Evolutionary conservation across 192 early-diverging fungal species (phyloP).

Genomic region (Coemansia sp.): DNA sequence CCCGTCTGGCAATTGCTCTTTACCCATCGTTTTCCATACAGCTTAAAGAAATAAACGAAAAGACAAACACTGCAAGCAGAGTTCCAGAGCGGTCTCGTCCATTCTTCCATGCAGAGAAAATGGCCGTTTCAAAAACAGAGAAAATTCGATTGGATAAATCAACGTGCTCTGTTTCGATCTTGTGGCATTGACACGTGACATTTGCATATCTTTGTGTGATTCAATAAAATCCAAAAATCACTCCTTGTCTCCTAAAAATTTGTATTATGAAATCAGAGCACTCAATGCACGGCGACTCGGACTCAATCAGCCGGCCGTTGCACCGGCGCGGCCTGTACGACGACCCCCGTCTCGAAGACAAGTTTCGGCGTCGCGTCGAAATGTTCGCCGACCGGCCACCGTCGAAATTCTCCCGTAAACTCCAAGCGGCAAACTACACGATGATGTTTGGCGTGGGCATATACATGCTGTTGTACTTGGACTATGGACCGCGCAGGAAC

Average conservation of each 20-base stretch:
- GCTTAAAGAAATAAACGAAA: not conserved
- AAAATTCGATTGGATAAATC: too few species aligned
- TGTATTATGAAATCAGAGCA: not conserved
- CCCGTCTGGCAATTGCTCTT: not conserved
- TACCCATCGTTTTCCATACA: not conserved
- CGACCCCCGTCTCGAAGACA: conserved; percentile 35
- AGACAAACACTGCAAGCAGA: not conserved
- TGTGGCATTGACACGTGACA: not conserved
- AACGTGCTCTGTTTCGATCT: not conserved
- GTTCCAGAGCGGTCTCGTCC: too few species aligned
- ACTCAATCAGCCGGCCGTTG: conserved; percentile 28
- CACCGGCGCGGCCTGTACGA: conserved; percentile 40
- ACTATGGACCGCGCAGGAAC: conserved; percentile 39
- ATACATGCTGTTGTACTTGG: conserved; percentile 44
- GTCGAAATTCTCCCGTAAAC: conserved; percentile 33
- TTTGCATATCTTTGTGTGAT: not conserved
- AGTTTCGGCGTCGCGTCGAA: conserved; percentile 45
- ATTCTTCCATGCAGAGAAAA: too few species aligned
- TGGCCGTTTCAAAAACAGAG: too few species aligned
- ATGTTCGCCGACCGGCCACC: conserved; percentile 34
- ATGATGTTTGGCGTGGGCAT: conserved; percentile 47
- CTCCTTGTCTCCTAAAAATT: not conserved
- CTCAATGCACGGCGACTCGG: not conserved
- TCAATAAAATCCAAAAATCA: not conserved
- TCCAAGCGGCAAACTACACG: conserved; percentile 43